A percentile compares a stretch with the other conserved stretches of the same genome.
These are phyloP conservation scores for Lepidium aucheri DNA, from an alignment of 345 rosid species.

Conservation along the genomic window DNA sequence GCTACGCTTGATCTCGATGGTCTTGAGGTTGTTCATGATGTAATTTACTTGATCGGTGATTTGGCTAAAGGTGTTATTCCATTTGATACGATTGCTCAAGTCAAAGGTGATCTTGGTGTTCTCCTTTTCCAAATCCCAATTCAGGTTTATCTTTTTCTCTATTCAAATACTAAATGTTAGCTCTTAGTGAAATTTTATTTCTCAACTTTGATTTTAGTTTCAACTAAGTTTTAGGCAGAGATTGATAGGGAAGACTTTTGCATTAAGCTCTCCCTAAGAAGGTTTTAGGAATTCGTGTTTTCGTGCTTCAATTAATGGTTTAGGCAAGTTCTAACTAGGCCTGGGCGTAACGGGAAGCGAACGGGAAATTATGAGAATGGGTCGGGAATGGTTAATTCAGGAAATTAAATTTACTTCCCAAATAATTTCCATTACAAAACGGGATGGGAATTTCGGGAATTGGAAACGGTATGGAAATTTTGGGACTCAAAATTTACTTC, in stretches of 20 bases:
- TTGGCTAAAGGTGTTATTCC: slow-evolving; percentile 58
- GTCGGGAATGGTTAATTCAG: too few relatives aligned
- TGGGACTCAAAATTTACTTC: too few relatives aligned
- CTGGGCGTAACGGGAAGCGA: too few relatives aligned
- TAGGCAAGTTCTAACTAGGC: too few relatives aligned
- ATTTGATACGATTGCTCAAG: slow-evolving; percentile 48
- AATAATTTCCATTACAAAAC: too few relatives aligned
- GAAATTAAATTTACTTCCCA: too few relatives aligned
- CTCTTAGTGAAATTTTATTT: not conserved
- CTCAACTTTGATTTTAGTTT: not conserved
- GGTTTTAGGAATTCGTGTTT: too few relatives aligned
- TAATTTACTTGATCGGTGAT: slow-evolving; percentile 67
- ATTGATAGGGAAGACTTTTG: too few relatives aligned
- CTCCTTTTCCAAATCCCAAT: slow-evolving; percentile 57
- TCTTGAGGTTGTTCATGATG: slow-evolving; percentile 58
- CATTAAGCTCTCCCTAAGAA: too few relatives aligned
- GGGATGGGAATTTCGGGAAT: too few relatives aligned
- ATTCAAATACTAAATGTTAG: not conserved
- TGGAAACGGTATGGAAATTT: too few relatives aligned
- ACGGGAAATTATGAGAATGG: too few relatives aligned
- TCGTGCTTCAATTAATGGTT: not conserved
- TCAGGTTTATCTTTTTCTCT: slow-evolving; percentile 33
- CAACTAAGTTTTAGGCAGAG: not conserved
- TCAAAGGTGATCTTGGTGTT: slow-evolving; percentile 55
- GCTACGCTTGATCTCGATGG: slow-evolving; percentile 78